Evolutionary conservation across 768 basidiomycete species (phyloP).

Genomic region (Collybia sordida): DNA sequence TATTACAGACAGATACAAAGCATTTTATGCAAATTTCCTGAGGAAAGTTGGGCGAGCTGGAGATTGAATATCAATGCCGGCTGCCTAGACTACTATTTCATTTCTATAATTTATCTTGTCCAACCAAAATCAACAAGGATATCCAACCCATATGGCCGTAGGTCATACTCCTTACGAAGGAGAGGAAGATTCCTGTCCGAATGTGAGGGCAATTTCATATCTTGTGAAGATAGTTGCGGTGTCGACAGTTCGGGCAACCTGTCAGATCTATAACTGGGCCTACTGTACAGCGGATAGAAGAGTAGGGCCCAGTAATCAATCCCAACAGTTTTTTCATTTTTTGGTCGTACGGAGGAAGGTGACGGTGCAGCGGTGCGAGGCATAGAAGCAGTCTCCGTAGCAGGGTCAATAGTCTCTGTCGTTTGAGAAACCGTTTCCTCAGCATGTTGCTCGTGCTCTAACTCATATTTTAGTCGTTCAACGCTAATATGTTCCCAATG

Average conservation of each 20-base stretch:
- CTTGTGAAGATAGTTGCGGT: constrained; percentile 3
- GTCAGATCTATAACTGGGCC: no score
- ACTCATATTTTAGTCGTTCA: constrained; percentile 38
- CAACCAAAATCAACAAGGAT: constrained; percentile 77
- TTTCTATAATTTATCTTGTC: constrained; percentile 31
- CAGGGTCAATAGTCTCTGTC: constrained; percentile 3
- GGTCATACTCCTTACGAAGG: constrained; percentile 60
- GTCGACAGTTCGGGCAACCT: not conserved
- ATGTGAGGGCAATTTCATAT: constrained; percentile 12
- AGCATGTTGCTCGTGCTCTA: constrained; percentile 33
- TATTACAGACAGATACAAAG: not conserved
- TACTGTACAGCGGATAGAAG: not conserved
- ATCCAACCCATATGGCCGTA: constrained; percentile 70
- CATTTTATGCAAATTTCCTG: not conserved
- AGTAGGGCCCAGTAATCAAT: constrained; percentile 16
- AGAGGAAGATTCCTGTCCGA: constrained; percentile 20
- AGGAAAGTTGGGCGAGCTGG: not conserved
- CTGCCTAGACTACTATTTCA: no score
- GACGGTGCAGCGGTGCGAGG: constrained; percentile 15
- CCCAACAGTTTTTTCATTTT: not conserved
- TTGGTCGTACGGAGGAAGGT: constrained; percentile 3
- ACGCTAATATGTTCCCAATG: constrained; percentile 75
- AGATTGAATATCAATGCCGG: no score
- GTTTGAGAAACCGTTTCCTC: constrained; percentile 17
- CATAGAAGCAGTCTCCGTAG: constrained; percentile 10